Conservation (phyloP, 2,329 filamentous ascomycete genomes). For the Pseudogymnoascus verrucosus region DNA sequence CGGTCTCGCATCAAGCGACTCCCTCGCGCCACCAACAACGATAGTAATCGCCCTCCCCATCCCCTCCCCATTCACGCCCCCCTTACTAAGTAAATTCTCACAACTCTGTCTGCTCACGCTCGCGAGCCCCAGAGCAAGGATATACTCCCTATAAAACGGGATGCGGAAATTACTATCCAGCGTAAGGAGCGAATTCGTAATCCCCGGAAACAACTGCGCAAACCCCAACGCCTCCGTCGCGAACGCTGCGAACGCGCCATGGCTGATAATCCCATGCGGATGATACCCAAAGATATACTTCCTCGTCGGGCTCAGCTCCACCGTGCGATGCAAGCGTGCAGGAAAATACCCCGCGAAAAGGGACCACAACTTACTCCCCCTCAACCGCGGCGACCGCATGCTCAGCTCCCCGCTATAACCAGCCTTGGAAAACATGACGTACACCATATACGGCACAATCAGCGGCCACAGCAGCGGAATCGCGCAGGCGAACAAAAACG, state of each 20-base stretch:
- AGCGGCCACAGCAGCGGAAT: slow-evolving; percentile 89
- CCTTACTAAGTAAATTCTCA: slow-evolving; percentile 75
- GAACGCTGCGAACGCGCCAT: slow-evolving; percentile 91
- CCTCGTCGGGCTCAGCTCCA: slow-evolving; percentile 66
- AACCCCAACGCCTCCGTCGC: slow-evolving; percentile 86
- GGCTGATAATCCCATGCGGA: slow-evolving; percentile 93
- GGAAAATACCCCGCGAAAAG: slow-evolving; percentile 92
- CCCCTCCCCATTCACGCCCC: slow-evolving; percentile 59
- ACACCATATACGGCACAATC: slow-evolving; percentile 68
- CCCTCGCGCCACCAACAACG: slow-evolving; percentile 84
- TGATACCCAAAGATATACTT: slow-evolving; percentile 98
- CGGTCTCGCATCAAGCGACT: slow-evolving; percentile 83
- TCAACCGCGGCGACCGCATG: slow-evolving; percentile 66
- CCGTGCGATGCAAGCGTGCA: slow-evolving; percentile 76
- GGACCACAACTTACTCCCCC: slow-evolving; percentile 70
- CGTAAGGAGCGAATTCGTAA: slow-evolving; percentile 87
- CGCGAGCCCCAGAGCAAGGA: slow-evolving; percentile 77
- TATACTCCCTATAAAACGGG: slow-evolving; percentile 88
- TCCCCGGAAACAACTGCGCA: slow-evolving; percentile 79
- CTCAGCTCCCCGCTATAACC: slow-evolving; percentile 67
- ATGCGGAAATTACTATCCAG: slow-evolving; percentile 95
- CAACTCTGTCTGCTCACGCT: slow-evolving; percentile 90
- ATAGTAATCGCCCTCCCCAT: slow-evolving; percentile 96
- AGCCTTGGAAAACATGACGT: slow-evolving; percentile 72
- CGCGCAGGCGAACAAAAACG: slow-evolving; percentile 86